phyloP scores from a whole-genome alignment of 345 rosid species.

The Garcia nutans region DNA sequence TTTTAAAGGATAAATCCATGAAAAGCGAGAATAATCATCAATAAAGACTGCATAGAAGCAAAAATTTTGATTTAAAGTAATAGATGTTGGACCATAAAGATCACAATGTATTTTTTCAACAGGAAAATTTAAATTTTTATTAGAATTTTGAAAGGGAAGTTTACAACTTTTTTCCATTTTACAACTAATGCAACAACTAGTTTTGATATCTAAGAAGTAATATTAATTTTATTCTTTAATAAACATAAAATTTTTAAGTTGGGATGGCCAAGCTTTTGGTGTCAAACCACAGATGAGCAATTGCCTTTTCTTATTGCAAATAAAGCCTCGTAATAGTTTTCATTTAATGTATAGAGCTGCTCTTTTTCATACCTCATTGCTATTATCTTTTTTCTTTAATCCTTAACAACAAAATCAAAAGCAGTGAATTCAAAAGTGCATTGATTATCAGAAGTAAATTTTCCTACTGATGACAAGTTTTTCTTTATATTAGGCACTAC shows the following conservation, averaged over 20 bases:
- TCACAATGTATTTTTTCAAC: background rate
- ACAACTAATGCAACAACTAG: background rate
- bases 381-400: background rate
- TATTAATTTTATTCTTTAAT: background rate
- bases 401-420: constrained; percentile 17
- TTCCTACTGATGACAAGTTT: constrained; percentile 1
- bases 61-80: background rate
- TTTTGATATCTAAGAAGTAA: background rate
- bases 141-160: background rate
- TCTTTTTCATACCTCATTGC: background rate
- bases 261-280: background rate
- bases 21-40: background rate
- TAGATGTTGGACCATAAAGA: background rate
- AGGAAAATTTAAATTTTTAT: background rate
- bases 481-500: constrained; percentile 3
- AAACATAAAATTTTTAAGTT: background rate
- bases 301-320: background rate
- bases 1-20: background rate
- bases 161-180: constrained; percentile 6
- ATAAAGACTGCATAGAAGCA: background rate
- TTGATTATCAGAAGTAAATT: background rate
- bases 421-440: constrained; percentile 9
- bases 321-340: background rate
- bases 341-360: background rate
- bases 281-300: background rate